Evolutionary conservation across 2,329 filamentous ascomycete species (phyloP), one percentile per base, ranked within the genome.

Genomic region (Arachnopeziza araneosa): DNA sequence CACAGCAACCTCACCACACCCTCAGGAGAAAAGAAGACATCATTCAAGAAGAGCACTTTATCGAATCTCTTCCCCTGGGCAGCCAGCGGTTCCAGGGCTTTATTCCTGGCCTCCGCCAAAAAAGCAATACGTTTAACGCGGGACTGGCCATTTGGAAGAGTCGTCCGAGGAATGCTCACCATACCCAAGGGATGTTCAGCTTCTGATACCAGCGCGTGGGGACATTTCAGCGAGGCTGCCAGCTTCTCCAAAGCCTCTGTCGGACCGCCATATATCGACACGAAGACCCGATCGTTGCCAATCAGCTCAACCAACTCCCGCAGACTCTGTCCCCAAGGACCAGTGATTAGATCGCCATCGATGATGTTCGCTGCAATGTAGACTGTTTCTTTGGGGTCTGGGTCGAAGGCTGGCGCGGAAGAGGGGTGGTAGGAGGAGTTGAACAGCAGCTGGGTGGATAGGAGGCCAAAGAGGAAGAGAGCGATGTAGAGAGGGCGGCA

Each of bases 51-150:
- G 1, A 88, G 70, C 1, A 87, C 74, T 68, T 81, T 83, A 68
- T 83, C 80, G 68, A 79, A 89, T 3, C 67, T 61, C 30, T 76
- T 76, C 50, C 85, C 80, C 14, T 91, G 76, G 0, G 76, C 75
- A 50, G 85, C 79, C 12, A 92, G 76, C 0, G 88, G 88, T 48
- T 79, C 76, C 24, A 92, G 73, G 0, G 87, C 88, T 52, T 83
- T 81, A 71, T 92, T 92, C 55, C 89, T 83, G 55, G 90, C 84
- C 70, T 88, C 84, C 14, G 89, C 87, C 22, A 92, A 77, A 72
- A 87, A 91, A 30, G 86, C 82, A 51, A 92, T 86, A n/a, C 89
- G 82, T 72, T 90, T 90, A 48, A 87, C 78, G n/a, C 85, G 81
- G 50, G 77, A 75, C 49, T 81, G 79, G 0, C 87, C 87, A 60